Conservation (phyloP, 768 basidiomycete genomes). For the Paxillus ammoniavirescens region DNA sequence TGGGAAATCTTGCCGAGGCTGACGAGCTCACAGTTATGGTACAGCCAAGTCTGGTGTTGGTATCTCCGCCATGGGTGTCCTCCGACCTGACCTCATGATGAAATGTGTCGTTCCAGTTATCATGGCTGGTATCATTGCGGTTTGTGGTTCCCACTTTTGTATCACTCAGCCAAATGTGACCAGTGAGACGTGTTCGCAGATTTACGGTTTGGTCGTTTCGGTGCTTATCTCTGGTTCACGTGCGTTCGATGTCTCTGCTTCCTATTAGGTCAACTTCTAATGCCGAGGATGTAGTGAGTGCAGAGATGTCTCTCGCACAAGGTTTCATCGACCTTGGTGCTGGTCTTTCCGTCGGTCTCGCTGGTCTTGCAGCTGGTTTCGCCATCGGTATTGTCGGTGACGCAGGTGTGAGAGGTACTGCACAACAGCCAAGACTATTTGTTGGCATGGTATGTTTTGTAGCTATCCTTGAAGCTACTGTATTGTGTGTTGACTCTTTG, state of each 20-base stretch:
- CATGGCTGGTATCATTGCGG: constrained; percentile 99
- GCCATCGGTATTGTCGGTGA: constrained; percentile 99
- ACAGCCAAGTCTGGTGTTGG: constrained; percentile 99
- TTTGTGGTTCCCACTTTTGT: constrained; percentile 42
- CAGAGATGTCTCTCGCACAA: constrained; percentile 85
- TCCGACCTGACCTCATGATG: constrained; percentile 97
- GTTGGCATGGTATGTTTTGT: constrained; percentile 78
- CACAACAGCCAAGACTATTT: constrained; percentile 91
- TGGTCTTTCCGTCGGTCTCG: constrained; percentile 87
- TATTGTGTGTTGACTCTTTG: background rate
- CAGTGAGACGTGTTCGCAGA: constrained; percentile 41
- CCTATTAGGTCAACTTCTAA: background rate
- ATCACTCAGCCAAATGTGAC: background rate
- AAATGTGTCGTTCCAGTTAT: constrained; percentile 96
- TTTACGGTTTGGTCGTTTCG: constrained; percentile 98
- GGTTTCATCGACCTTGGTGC: constrained; percentile 95
- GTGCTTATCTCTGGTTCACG: constrained; percentile 88
- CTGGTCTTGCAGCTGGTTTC: constrained; percentile 95
- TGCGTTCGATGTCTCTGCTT: constrained; percentile 44
- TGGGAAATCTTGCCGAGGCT: background rate
- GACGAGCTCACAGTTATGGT: constrained; percentile 70
- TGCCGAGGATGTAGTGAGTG: constrained; percentile 46
- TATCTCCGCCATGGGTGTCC: constrained; percentile 96
- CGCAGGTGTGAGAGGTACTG: constrained; percentile 96
- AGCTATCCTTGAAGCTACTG: background rate